Evolutionary conservation across 345 rosid species (phyloP), one percentile per base, ranked within the genome.

Genomic region (Eucalyptus decipiens): DNA sequence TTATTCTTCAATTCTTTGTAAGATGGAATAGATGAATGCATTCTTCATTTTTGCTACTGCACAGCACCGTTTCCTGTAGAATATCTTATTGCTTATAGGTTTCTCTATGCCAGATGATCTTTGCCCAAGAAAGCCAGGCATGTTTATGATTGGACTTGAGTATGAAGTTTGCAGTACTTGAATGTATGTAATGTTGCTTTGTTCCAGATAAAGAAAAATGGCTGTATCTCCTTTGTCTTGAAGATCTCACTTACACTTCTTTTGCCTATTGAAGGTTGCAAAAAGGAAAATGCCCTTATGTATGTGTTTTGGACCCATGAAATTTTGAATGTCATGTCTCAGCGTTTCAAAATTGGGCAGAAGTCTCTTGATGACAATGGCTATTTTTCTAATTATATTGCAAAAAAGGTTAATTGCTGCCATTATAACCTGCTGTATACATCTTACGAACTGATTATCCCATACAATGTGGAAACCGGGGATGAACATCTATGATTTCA

Each of bases 401-500:
- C 17, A 14, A 49, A 49, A 49, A 49, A 49, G 51, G 51, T 49
- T 14, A 49, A 49, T 49, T 49, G 51, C 51, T 14, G 0, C 51
- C 51, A 49, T 49, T 49, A 15, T 5, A 49, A 49, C 65, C 65
- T 26, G 28, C 2, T 58, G 65, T 58, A 24, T 58, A 1, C 65
- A 58, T 58, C 65, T 58, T 58, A 24, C 13, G n/a, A 58, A 26
- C 65, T 58, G 65, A 58, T 28, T 11, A 28, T 58, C 30, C 15
- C 65, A 26, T 24, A n/a, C 65, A 24, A 58, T 26, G 49, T 34
- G 26, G 86, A 81, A 81, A 81, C 92, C 93, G 69, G 16, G 90
- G 6, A 80, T 91, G 85, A 90, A 86, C 89, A 86, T 93, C 87
- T 94, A 94, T 87, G 99, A 96, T 15, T 94, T 95, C 85, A 90